phyloP scores from a whole-genome alignment of 495 filamentous ascomycete genomes.

The Xylaria acuta region DNA sequence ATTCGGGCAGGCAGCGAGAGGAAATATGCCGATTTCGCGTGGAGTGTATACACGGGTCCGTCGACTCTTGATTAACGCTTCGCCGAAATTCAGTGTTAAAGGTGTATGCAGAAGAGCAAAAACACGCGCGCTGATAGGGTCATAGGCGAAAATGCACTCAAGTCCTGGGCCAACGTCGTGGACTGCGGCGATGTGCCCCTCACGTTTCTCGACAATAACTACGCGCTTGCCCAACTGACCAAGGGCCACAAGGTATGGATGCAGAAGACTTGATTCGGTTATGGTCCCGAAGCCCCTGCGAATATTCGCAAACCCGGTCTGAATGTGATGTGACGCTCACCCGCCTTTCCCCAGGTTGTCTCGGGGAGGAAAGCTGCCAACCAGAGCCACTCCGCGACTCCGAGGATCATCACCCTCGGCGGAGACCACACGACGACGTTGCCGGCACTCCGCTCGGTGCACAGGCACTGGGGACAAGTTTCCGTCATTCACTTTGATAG shows the following conservation, averaged over 20 bases:
- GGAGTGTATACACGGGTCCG: conserved; percentile 43
- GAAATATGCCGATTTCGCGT: conserved; percentile 34
- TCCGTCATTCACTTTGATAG: conserved; percentile 77
- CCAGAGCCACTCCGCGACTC: conserved; percentile 39
- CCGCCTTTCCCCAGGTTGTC: conserved; percentile 30
- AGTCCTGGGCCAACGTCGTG: conserved; percentile 68
- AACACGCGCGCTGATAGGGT: neutral
- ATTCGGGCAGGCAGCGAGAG: conserved; percentile 72
- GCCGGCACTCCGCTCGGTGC: conserved; percentile 67
- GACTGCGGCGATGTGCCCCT: conserved; percentile 82
- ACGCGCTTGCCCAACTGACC: conserved; percentile 76
- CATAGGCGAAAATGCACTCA: conserved; percentile 48
- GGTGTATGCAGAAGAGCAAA: neutral
- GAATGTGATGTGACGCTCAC: neutral
- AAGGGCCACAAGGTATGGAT: conserved; percentile 54
- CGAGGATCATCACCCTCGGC: conserved; percentile 71
- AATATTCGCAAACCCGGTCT: conserved; percentile 22
- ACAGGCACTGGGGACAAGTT: conserved; percentile 68
- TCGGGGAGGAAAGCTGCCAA: conserved; percentile 47
- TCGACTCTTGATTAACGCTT: neutral
- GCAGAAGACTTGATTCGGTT: neutral
- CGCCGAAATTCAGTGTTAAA: neutral
- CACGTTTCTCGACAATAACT: conserved; percentile 73
- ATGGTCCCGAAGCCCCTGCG: neutral
- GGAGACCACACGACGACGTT: conserved; percentile 70